These are phyloP conservation scores for Taiozyma onychis DNA, from an alignment of 1,139 yeast genomes.

Conservation along the genomic window DNA sequence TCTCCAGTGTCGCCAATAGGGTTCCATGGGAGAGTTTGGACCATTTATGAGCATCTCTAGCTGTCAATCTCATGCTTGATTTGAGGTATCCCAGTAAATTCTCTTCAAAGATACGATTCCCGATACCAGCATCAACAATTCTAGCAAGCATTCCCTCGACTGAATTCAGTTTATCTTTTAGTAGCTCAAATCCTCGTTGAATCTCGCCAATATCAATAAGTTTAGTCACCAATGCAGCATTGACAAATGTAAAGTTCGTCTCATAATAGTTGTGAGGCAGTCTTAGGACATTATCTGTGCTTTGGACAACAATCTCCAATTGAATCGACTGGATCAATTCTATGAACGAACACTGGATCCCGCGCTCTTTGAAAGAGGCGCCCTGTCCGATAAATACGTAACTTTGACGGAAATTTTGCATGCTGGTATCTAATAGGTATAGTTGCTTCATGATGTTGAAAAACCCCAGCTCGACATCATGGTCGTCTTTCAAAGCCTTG, in stretches of 20 bases:
- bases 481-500: slow-evolving; percentile 7
- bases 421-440: slow-evolving; percentile 6
- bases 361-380: not conserved
- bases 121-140: not conserved
- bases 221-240: slow-evolving; percentile 9
- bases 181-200: slow-evolving; percentile 7
- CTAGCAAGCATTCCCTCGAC: slow-evolving; percentile 13
- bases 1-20: not conserved
- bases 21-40: not conserved
- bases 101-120: not conserved
- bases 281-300: slow-evolving; percentile 4
- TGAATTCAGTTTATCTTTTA: slow-evolving; percentile 2
- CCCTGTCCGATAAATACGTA: slow-evolving; percentile 5
- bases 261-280: slow-evolving; percentile 12
- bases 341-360: slow-evolving; percentile 7
- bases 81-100: not conserved
- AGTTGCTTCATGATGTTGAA: slow-evolving; percentile 12
- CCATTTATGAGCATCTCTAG: not conserved
- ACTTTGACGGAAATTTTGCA: slow-evolving; percentile 9
- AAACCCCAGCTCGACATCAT: slow-evolving; percentile 13
- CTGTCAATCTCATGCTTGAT: not conserved
- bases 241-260: slow-evolving; percentile 12
- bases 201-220: slow-evolving; percentile 5
- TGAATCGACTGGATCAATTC: slow-evolving; percentile 12
- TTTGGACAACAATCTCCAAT: slow-evolving; percentile 8